Evolutionary conservation across 805 yeast genomes (phyloP).

Genomic region (Candida caryicola): DNA sequence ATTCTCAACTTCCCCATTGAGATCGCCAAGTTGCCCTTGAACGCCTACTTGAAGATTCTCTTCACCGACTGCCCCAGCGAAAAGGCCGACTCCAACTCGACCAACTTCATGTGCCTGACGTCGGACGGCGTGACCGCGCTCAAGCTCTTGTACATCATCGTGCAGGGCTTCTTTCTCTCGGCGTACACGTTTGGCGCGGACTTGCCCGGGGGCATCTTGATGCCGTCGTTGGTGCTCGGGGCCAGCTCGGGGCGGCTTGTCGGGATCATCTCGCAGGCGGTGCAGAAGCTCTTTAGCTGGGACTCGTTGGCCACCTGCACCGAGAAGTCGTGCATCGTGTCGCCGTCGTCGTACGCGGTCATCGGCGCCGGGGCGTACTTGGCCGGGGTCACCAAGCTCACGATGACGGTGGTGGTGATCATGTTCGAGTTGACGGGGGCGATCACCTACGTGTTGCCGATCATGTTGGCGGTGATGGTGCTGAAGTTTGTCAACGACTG

Average conservation of each 20-base stretch:
- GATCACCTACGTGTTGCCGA: slow-evolving; percentile 75
- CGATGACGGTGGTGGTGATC: slow-evolving; percentile 79
- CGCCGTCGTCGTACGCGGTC: slow-evolving; percentile 85
- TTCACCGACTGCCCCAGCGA: slow-evolving; percentile 61
- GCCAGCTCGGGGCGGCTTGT: slow-evolving; percentile 56
- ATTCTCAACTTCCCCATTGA: slow-evolving; percentile 53
- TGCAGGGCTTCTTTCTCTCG: slow-evolving; percentile 58
- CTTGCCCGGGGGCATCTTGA: slow-evolving; percentile 65
- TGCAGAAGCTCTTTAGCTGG: slow-evolving; percentile 42
- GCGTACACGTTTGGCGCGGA: slow-evolving; percentile 67
- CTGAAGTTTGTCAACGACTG: slow-evolving; percentile 72
- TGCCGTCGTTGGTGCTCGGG: slow-evolving; percentile 64
- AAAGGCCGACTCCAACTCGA: slow-evolving; percentile 16
- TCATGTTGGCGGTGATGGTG: slow-evolving; percentile 78
- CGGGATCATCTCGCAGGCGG: slow-evolving; percentile 49
- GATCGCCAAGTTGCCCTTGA: slow-evolving; percentile 53
- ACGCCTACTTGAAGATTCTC: slow-evolving; percentile 54
- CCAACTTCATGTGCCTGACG: slow-evolving; percentile 36
- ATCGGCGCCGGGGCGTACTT: slow-evolving; percentile 84
- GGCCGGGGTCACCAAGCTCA: slow-evolving; percentile 77
- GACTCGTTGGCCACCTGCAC: slow-evolving; percentile 40
- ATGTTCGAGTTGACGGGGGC: slow-evolving; percentile 96
- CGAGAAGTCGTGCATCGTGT: slow-evolving; percentile 53
- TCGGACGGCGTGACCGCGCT: slow-evolving; percentile 22
- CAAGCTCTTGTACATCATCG: slow-evolving; percentile 35